Conservation (phyloP, 2,329 filamentous ascomycete genomes). For the Pseudogymnoascus sp. region DNA sequence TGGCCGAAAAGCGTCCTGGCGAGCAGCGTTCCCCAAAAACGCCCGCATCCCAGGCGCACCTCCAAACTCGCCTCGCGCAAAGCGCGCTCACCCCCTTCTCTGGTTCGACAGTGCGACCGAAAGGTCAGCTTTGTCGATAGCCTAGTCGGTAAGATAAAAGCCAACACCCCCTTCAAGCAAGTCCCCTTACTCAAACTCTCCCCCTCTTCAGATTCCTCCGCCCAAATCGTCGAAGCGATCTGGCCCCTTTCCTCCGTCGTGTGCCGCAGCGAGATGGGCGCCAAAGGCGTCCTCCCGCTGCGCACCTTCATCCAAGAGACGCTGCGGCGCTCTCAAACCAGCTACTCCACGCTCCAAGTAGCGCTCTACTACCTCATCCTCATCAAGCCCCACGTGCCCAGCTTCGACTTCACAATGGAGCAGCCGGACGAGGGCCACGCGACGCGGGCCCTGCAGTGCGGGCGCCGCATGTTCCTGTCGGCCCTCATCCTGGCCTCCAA, state of each 20-base stretch:
- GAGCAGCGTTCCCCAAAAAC: slow-evolving; percentile 48
- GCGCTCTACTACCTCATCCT: slow-evolving; percentile 93
- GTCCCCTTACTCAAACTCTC: slow-evolving; percentile 29
- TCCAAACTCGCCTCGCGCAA: slow-evolving; percentile 45
- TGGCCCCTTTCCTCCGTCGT: slow-evolving; percentile 85
- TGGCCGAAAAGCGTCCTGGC: slow-evolving; percentile 27
- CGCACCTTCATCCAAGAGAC: slow-evolving; percentile 98
- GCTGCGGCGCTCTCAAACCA: slow-evolving; percentile 84
- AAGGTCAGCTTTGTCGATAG: slow-evolving; percentile 94
- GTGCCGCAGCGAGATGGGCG: slow-evolving; percentile 62
- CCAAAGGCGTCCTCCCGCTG: slow-evolving; percentile 75
- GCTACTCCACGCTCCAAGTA: slow-evolving; percentile 95
- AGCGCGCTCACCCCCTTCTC: slow-evolving; percentile 58
- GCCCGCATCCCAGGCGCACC: slow-evolving; percentile 55
- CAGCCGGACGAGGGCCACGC: slow-evolving; percentile 65
- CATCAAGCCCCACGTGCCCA: slow-evolving; percentile 82
- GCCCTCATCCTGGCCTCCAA: slow-evolving; percentile 94
- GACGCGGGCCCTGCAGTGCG: slow-evolving; percentile 80
- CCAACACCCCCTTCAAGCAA: slow-evolving; percentile 22
- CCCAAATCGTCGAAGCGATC: slow-evolving; percentile 93
- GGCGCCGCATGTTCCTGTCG: slow-evolving; percentile 92
- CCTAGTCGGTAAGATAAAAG: slow-evolving; percentile 81
- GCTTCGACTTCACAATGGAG: slow-evolving; percentile 77
- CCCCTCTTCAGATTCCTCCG: slow-evolving; percentile 71
- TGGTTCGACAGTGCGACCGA: slow-evolving; percentile 81